Evolutionary conservation across 164 flowering plant genomes (phyloP).

Genomic region (Vitis riparia): DNA sequence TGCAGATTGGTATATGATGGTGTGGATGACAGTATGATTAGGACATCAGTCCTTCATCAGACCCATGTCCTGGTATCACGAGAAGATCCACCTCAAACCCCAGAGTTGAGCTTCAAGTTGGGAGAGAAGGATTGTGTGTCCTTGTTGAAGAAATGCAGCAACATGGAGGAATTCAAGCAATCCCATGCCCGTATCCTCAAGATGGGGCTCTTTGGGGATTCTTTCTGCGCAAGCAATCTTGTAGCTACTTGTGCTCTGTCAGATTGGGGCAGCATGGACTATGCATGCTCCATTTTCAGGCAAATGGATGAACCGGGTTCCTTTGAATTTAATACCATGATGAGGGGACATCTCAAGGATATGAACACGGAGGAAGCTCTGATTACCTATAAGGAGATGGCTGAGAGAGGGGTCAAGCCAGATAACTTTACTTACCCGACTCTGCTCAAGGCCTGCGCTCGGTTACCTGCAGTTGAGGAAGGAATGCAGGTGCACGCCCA

Average conservation of each 20-base stretch:
- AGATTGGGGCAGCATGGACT: constrained; percentile 80
- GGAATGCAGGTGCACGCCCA: constrained; percentile 82
- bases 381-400: constrained; percentile 50
- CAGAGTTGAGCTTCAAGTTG: constrained; percentile 28
- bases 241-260: constrained; percentile 65
- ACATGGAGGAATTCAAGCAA: constrained; percentile 67
- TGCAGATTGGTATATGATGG: constrained; percentile 20
- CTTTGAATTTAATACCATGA: constrained; percentile 68
- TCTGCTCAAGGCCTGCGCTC: constrained; percentile 67
- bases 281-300: constrained; percentile 70
- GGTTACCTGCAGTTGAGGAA: constrained; percentile 30
- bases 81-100: constrained; percentile 22
- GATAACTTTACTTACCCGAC: constrained; percentile 70
- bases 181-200: constrained; percentile 62
- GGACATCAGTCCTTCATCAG: constrained; percentile 53
- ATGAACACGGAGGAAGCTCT: constrained; percentile 41
- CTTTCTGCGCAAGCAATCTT: constrained; percentile 50
- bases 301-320: constrained; percentile 56
- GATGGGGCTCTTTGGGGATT: constrained; percentile 40
- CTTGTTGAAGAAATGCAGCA: constrained; percentile 61
- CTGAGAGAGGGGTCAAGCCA: constrained; percentile 47
- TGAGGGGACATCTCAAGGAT: constrained; percentile 62
- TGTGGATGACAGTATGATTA: constrained; percentile 45
- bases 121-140: constrained; percentile 54
- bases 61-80: constrained; percentile 27